Evolutionary conservation across 257 asterid genomes (phyloP).

Genomic region (Cruciata laevipes): DNA sequence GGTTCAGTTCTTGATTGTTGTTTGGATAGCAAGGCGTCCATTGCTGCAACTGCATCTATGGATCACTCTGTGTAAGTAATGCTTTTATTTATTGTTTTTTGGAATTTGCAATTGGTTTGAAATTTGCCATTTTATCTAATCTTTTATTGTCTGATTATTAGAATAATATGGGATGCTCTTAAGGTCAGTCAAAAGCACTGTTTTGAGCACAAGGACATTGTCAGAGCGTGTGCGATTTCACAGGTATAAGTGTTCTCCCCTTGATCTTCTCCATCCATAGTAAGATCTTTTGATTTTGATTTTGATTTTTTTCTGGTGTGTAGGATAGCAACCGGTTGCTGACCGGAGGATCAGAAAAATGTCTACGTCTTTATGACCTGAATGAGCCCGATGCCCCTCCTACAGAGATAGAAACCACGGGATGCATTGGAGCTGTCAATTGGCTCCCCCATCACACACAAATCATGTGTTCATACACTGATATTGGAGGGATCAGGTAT

Average conservation of each 20-base stretch:
- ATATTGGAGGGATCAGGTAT: too few relatives aligned
- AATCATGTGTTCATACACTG: too few relatives aligned
- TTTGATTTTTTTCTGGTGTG: slow-evolving; percentile 1
- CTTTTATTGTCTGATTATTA: too few relatives aligned
- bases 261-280: not conserved
- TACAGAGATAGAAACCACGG: slow-evolving; percentile 33
- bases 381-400: slow-evolving; percentile 32
- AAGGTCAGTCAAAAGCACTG: too few relatives aligned
- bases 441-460: slow-evolving; percentile 43
- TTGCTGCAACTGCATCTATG: slow-evolving; percentile 37
- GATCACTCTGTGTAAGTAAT: slow-evolving; percentile 33
- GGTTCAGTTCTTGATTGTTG: slow-evolving; percentile 43
- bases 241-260: slow-evolving; percentile 16
- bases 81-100: too few relatives aligned
- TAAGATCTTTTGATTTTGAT: too few relatives aligned
- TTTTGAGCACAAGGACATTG: slow-evolving; percentile 35
- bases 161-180: too few relatives aligned
- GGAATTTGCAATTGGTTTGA: not conserved
- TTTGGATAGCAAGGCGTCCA: slow-evolving; percentile 30
- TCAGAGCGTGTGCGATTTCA: slow-evolving; percentile 34
- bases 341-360: slow-evolving; percentile 38
- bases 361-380: slow-evolving; percentile 30
- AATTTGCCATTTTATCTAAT: slow-evolving; percentile 26
- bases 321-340: slow-evolving; percentile 31
- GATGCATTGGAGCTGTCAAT: slow-evolving; percentile 29